Conservation (phyloP, 306 rosid species). For the Gynostemma pentaphyllum region DNA sequence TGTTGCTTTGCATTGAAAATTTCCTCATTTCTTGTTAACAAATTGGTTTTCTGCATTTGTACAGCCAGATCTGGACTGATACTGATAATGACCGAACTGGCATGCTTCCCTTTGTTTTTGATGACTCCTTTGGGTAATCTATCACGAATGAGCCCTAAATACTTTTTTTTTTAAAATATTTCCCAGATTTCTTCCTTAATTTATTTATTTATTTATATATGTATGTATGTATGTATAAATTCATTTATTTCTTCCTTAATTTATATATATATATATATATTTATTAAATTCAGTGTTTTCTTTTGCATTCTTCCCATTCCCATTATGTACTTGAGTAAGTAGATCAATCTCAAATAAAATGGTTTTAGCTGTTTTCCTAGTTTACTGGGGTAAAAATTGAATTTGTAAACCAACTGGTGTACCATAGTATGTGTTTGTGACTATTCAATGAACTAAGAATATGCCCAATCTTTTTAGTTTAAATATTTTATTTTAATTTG, state of each 20-base stretch:
- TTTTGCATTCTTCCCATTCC: neutral
- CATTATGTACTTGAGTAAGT: neutral
- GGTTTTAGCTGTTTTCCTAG: neutral
- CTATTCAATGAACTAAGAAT: neutral
- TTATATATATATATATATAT: neutral
- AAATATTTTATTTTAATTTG: no score
- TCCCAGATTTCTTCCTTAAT: neutral
- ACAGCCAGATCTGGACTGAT: slow-evolving; percentile 94
- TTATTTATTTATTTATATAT: neutral
- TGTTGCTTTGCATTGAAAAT: slow-evolving; percentile 1
- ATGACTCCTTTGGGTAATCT: slow-evolving; percentile 77
- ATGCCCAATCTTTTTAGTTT: no score
- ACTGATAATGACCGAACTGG: slow-evolving; percentile 81
- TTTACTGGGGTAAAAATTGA: neutral
- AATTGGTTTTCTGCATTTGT: slow-evolving; percentile 16
- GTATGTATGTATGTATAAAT: no score
- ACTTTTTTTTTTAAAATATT: neutral
- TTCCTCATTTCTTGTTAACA: neutral
- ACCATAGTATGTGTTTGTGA: neutral
- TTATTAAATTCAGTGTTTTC: neutral
- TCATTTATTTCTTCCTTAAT: neutral
- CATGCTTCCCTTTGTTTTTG: slow-evolving; percentile 96
- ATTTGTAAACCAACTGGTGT: neutral
- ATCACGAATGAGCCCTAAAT: neutral
- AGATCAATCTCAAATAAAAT: neutral